Evolutionary conservation across 2,329 filamentous ascomycete genomes (phyloP), one percentile per base, ranked within the genome.

Genomic region (Aspergillus fumigatiaffinis): DNA sequence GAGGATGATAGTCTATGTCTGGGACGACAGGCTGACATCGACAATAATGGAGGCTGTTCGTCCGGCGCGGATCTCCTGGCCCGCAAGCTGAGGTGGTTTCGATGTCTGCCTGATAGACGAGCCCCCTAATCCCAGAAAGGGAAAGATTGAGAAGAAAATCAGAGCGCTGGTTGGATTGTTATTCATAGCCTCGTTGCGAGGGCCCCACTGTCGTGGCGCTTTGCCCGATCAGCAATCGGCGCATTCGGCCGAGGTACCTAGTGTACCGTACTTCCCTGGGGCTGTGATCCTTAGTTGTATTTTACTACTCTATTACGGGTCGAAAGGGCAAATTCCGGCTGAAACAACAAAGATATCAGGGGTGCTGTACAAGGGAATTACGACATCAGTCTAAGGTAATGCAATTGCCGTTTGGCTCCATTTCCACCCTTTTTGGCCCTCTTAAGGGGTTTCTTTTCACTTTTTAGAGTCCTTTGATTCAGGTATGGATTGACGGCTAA

Each of bases 61-160:
- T 58, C 59, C 62, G 59, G 51, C 48, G 60, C 51, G 49, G 51
- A 59, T 55, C 32, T 38, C 20, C 26, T 9, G 44, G 44, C 8
- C 44, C 44, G 44, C 44, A 14, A 55, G 64, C 63, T 68, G 65
- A 68, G 63, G 58, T 68, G 63, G 60, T 57, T 64, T 67, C 56
- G 66, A 68, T 71, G 71, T 74, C 72, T 74, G 72, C 72, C 72
- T 74, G 68, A 73, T 73, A 66, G 71, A 66, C 68, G 65, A 72
- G 51, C 6, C 17, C 57, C 47, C 69, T 68, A 69, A 52, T 8
- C 62, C 59, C 26, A 12, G 62, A 63, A 44, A 46, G 66, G 71
- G 17, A 60, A 61, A 20, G 28, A 28, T 28, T 9, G 46, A 25
- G 41, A 12, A 29, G 29, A 46, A 35, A 14, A 41, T 0, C 12